A percentile compares a stretch with the other conserved stretches of the same genome.
These are phyloP conservation scores for Pseudogymnoascus sp. DNA, from an alignment of 2,329 filamentous ascomycete species.

Conservation along the genomic window DNA sequence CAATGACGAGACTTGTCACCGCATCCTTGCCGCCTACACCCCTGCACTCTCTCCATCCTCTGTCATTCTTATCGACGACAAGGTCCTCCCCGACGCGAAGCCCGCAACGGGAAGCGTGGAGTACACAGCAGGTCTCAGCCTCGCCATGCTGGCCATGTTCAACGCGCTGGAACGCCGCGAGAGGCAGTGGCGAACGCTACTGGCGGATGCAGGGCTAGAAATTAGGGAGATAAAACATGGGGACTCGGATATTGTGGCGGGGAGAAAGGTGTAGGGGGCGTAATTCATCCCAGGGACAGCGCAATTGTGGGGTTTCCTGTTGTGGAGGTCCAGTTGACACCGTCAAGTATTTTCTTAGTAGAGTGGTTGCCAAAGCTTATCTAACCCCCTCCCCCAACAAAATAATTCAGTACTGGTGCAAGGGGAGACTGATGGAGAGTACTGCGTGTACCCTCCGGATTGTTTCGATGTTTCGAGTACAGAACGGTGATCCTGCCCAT, in stretches of 20 bases:
- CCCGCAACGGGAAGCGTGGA: constrained; percentile 12
- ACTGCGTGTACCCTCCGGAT: no score
- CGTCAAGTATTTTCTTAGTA: no score
- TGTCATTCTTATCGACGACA: constrained; percentile 11
- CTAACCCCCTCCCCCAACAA: no score
- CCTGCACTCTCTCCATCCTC: constrained; percentile 11
- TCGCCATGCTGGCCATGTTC: constrained; percentile 24
- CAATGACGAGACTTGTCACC: constrained; percentile 20
- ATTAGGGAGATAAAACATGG: constrained; percentile 19
- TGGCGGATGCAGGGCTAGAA: constrained; percentile 18
- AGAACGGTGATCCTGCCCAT: no score
- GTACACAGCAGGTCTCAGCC: constrained; percentile 18
- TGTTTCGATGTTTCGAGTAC: no score
- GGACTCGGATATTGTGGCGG: constrained; percentile 19
- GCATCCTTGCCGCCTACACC: constrained; percentile 18
- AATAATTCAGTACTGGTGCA: no score
- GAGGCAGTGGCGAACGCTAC: constrained; percentile 20
- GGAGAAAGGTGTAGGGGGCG: neutral
- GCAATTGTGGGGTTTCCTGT: no score
- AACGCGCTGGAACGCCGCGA: constrained; percentile 21
- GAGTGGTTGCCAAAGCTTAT: no score
- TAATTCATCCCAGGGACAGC: no score
- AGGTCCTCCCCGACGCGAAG: neutral
- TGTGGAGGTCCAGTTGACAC: no score
- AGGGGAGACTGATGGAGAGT: no score